Evolutionary conservation across 106 monocot species (phyloP), one percentile per base, ranked within the genome.

Genomic region (Cymbidium sinense): DNA sequence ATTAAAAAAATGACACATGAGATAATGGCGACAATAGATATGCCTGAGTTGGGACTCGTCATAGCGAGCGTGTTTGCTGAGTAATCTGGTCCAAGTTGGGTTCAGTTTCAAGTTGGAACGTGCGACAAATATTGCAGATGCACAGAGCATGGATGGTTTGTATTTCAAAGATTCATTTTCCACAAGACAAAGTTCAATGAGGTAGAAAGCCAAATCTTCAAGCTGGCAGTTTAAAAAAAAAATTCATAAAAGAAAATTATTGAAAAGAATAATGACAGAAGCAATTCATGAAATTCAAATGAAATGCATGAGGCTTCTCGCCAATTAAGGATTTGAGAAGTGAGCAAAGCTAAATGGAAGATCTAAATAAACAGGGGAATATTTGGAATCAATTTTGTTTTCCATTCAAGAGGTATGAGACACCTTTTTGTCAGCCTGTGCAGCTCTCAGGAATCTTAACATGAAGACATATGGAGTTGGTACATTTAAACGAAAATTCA

Each of bases 401-500:
- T n/a, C n/a, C 3, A 39, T 39, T 39, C 37, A 39, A 7, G 37
- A 39, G 35, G 54, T 47, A 15, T n/a, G n/a, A n/a, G n/a, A 28
- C 33, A 82, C 81, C 83, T 81, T 88, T 47, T 76, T 77, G 21
- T 81, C 83, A 28, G 88, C 78, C 73, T 79, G 78, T 34, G 88
- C 80, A 64, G 88, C 88, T 78, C 83, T 88, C 72, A 85, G 58
- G 76, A 88, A 88, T 73, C 88, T 85, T 29, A 86, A 44, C 85
- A 88, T 83, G 51, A 88, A 85, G 28, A 88, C 85, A 79, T 85
- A 86, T 30, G 88, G 81, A 75, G 85, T 88, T 30, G 88, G 88
- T 27, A 81, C n/a, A 70, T 85, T 88, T 73, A 88, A 65, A 35
- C 85, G 85, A 67, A 80, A 85, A 7, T 51, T 80, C 76, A 88